These are phyloP conservation scores for Cylindrotheca closterium DNA, from an alignment of 108 stramenopile species.

Conservation along the genomic window DNA sequence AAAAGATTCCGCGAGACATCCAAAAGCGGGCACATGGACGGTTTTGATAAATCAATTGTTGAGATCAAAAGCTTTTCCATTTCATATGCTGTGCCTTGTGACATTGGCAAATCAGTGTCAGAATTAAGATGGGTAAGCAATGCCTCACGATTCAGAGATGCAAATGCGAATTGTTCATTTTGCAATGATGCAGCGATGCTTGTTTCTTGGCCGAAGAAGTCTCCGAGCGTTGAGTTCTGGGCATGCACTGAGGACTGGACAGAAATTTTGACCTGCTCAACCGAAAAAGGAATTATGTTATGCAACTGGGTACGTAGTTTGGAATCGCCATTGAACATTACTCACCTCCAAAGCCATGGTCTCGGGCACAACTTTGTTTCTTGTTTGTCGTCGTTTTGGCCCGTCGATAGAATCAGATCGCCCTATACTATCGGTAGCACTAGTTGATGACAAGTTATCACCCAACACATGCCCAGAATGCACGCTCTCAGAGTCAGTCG, in stretches of 20 bases:
- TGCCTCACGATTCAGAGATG: conserved; percentile 16
- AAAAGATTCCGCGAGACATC: conserved; percentile 58
- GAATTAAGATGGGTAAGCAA: conserved; percentile 12
- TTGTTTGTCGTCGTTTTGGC: conserved; percentile 1
- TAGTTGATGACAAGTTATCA: conserved; percentile 29
- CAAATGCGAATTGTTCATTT: not conserved
- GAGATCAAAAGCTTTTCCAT: conserved; percentile 42
- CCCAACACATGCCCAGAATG: conserved; percentile 12
- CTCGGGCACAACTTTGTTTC: conserved; percentile 4
- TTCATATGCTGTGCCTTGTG: conserved; percentile 30
- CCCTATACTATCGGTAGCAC: conserved; percentile 20
- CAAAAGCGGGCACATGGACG: conserved; percentile 56
- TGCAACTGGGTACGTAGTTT: too few species aligned
- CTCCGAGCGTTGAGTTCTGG: conserved; percentile 65
- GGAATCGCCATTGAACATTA: too few species aligned
- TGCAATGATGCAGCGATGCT: conserved; percentile 33
- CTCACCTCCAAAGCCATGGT: conserved; percentile 27
- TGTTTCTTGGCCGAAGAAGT: conserved; percentile 50
- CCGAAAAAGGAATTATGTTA: too few species aligned
- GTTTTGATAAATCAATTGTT: conserved; percentile 54
- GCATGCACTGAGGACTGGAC: conserved; percentile 82
- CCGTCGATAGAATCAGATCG: conserved; percentile 18
- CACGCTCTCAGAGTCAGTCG: conserved; percentile 25
- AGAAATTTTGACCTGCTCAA: conserved; percentile 58
- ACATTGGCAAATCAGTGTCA: not conserved